Evolutionary conservation across 2,329 filamentous ascomycete genomes (phyloP).

Genomic region (Fusarium caatingaense): DNA sequence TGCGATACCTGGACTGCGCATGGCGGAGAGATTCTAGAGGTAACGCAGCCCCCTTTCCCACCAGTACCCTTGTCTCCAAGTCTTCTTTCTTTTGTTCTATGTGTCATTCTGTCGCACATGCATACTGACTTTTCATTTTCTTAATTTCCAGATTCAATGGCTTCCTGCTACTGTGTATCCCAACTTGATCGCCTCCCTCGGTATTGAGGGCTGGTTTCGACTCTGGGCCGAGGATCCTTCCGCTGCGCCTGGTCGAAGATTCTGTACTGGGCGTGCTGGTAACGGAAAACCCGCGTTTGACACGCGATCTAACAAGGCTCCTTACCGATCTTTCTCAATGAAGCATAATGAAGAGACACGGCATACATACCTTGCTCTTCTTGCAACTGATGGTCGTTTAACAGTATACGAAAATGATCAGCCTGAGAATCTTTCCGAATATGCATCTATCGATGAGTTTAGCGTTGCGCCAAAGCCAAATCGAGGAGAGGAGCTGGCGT

Average conservation of each 20-base stretch:
- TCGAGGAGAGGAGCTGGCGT: slow-evolving; percentile 87
- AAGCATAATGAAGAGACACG: slow-evolving; percentile 82
- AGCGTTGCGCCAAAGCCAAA: slow-evolving; percentile 76
- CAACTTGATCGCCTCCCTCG: slow-evolving; percentile 86
- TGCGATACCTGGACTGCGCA: slow-evolving; percentile 92
- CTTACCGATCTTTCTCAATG: slow-evolving; percentile 86
- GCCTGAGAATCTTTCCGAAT: slow-evolving; percentile 82
- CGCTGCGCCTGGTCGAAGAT: slow-evolving; percentile 82
- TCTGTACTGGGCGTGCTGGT: slow-evolving; percentile 70
- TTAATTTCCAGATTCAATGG: slow-evolving; percentile 80
- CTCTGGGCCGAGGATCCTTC: slow-evolving; percentile 93
- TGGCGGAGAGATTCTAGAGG: slow-evolving; percentile 89
- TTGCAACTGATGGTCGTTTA: slow-evolving; percentile 84
- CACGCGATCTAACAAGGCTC: slow-evolving; percentile 65
- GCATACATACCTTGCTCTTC: slow-evolving; percentile 86
- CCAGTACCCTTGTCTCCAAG: slow-evolving; percentile 15
- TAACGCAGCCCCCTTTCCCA: slow-evolving; percentile 55
- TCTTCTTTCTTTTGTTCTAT: slow-evolving; percentile 14
- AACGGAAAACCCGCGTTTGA: slow-evolving; percentile 65
- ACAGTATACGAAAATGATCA: slow-evolving; percentile 87
- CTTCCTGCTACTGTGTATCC: slow-evolving; percentile 89
- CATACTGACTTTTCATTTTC: slow-evolving; percentile 20
- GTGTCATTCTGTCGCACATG: slow-evolving; percentile 31
- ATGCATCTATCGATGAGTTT: slow-evolving; percentile 80
- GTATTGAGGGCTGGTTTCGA: slow-evolving; percentile 89